These are phyloP conservation scores for Hamamelis virginiana DNA, from an alignment of 164 flowering plant species.

Conservation along the genomic window DNA sequence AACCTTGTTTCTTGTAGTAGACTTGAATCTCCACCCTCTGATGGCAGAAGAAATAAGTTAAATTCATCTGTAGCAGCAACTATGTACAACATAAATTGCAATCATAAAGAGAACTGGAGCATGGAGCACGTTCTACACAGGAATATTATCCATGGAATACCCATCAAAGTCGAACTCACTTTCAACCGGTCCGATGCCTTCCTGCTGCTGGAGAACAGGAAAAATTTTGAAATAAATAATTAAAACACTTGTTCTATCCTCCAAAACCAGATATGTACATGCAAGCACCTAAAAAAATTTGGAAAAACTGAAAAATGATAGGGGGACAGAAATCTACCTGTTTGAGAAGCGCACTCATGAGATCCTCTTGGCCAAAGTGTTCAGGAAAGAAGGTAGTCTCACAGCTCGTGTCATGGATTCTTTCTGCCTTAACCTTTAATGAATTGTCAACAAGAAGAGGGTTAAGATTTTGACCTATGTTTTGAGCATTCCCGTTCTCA, in stretches of 20 bases:
- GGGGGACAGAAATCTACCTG: slow-evolving; percentile 45
- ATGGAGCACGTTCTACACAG: slow-evolving; percentile 31
- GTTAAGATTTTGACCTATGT: slow-evolving; percentile 27
- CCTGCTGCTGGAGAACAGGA: slow-evolving; percentile 50
- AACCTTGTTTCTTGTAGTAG: slow-evolving; percentile 1
- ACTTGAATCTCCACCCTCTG: background rate
- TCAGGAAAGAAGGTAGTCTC: slow-evolving; percentile 28
- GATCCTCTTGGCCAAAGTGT: slow-evolving; percentile 72
- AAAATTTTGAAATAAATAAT: slow-evolving; percentile 1
- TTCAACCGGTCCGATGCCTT: slow-evolving; percentile 45
- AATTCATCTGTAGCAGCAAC: slow-evolving; percentile 11
- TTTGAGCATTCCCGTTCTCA: slow-evolving; percentile 28
- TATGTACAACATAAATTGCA: slow-evolving; percentile 30
- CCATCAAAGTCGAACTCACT: slow-evolving; percentile 67
- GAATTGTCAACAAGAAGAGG: slow-evolving; percentile 29
- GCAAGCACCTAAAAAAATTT: too few species aligned
- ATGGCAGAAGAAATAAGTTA: slow-evolving; percentile 10
- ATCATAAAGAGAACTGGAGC: slow-evolving; percentile 2
- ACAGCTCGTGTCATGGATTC: slow-evolving; percentile 29
- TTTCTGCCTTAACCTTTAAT: slow-evolving; percentile 53
- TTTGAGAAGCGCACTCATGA: slow-evolving; percentile 68
- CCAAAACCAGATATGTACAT: background rate
- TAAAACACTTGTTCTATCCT: background rate
- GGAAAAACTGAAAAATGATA: background rate
- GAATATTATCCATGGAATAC: slow-evolving; percentile 57